Base-by-base conservation (phyloP, 208 protist species). In the Trypanosoma mega region DNA sequence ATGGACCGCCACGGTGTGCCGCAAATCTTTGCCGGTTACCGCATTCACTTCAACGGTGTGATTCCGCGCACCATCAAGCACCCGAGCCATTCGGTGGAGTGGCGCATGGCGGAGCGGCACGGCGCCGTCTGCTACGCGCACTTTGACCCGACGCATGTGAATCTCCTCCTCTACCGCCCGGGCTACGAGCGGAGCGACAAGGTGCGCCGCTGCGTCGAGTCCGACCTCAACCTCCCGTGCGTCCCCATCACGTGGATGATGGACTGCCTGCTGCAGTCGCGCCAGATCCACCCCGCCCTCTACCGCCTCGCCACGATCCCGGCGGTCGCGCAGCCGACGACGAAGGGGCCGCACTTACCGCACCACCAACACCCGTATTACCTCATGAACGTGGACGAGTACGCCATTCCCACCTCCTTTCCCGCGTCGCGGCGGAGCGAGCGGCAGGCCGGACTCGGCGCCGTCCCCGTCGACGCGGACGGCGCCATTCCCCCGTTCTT, bases 141-240 rank as follows among this genome's bases (percentile, higher is more conserved):
- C 20, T 92, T 93, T 60, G 82, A 93, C 59, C 59, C 74, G n/a
- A 45, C 34, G 5, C 26, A 73, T 0, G 72, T 90, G 12, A 96
- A 82, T 59, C 18, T 90, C 24, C 72, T 96, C 39, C 24, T 96
- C 23, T 96, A 93, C 72, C 80, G 89, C 26, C 72, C 78, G 9
- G 89, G 89, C 37, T 96, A 96, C 70, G 89, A 96, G 74, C 85
- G 89, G 41, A 96, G 89, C 63, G 85, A 92, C 34, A 96, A 96
- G 82, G 84, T 81, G 68, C 78, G 83, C 34, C 49, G 60, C 11
- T 92, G 84, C 59, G 66, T 93, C 7, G 76, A 90, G 56, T 61
- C 61, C 44, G 76, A 80, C 59, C 24, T 0, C 4, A 67, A 66
- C 50, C 76, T 92, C 27, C 55, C 75, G 4, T 77, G 60, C 14